These are phyloP conservation scores for Hypoxylon cercidicola DNA, from an alignment of 495 filamentous ascomycete species.

Conservation along the genomic window DNA sequence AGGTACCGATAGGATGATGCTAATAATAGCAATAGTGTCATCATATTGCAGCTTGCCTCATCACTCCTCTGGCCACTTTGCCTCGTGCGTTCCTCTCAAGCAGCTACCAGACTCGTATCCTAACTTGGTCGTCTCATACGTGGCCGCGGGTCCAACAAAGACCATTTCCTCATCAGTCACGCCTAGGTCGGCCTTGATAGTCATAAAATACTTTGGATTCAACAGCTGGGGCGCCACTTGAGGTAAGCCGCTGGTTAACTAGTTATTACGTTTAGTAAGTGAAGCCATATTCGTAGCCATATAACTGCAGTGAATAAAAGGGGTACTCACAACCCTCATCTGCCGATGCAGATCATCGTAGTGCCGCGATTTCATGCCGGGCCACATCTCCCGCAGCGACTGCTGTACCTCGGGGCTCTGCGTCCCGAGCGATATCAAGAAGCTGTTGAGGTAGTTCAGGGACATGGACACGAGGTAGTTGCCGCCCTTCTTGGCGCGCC, in stretches of 20 bases:
- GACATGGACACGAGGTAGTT: slow-evolving; percentile 65
- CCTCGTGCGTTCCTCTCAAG: slow-evolving; percentile 42
- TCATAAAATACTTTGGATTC: slow-evolving; percentile 34
- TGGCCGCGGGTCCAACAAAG: slow-evolving; percentile 43
- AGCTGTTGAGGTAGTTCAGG: slow-evolving; percentile 69
- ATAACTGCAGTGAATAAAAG: background rate
- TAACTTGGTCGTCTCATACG: slow-evolving; percentile 42
- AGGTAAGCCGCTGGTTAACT: slow-evolving; percentile 32
- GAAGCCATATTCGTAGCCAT: background rate
- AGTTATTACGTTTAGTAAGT: slow-evolving; percentile 6
- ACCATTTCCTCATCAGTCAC: slow-evolving; percentile 41
- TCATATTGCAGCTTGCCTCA: background rate
- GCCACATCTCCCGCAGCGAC: slow-evolving; percentile 39
- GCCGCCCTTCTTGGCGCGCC: slow-evolving; percentile 61
- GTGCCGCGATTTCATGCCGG: slow-evolving; percentile 38
- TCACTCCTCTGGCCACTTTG: slow-evolving; percentile 40
- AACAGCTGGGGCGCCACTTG: slow-evolving; percentile 36
- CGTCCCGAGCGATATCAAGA: slow-evolving; percentile 65
- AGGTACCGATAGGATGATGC: no score
- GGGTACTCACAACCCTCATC: slow-evolving; percentile 43
- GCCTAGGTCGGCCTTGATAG: slow-evolving; percentile 40
- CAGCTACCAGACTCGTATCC: slow-evolving; percentile 43
- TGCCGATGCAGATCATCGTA: slow-evolving; percentile 47
- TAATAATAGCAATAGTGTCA: no score
- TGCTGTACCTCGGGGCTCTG: slow-evolving; percentile 50